Evolutionary conservation across 139 green algal genomes (phyloP).

Genomic region (Chlamydomonas sp.): DNA sequence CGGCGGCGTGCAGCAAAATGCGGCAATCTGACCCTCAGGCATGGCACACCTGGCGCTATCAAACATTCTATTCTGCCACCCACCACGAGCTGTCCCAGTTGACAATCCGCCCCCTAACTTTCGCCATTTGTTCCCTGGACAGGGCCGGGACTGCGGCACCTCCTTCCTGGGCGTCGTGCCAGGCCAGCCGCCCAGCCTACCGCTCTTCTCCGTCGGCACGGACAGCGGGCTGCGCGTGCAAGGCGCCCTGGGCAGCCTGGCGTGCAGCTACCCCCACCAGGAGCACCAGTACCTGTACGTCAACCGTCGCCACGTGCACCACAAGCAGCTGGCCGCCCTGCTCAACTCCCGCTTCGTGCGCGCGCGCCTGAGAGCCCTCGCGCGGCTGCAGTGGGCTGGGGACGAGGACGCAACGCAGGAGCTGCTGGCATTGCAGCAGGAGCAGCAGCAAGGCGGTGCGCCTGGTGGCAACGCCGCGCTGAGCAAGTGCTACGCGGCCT

Average conservation of each 20-base stretch:
- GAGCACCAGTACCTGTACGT: slow-evolving; percentile 35
- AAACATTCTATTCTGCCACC: not conserved
- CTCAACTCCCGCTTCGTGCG: slow-evolving; percentile 25
- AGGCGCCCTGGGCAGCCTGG: not conserved
- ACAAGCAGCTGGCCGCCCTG: slow-evolving; percentile 2
- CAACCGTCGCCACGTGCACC: slow-evolving; percentile 14
- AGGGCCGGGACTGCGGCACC: not conserved
- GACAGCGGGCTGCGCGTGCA: not conserved
- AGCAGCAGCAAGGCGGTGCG: not conserved
- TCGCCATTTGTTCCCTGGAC: not conserved
- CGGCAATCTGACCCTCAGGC: too few species aligned
- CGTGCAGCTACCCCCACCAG: not conserved
- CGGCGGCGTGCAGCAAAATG: too few species aligned
- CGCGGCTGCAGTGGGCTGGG: not conserved
- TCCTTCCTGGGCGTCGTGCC: not conserved
- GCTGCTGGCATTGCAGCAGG: too few species aligned
- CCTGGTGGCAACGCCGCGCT: not conserved
- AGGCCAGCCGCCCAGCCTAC: not conserved
- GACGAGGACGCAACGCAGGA: not conserved
- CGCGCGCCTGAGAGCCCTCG: not conserved
- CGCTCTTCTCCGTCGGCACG: not conserved
- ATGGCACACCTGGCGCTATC: too few species aligned
- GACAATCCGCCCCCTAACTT: too few species aligned
- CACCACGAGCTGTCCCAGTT: not conserved
- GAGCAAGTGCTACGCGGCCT: slow-evolving; percentile 2